Conservation (phyloP, 1,284 basidiomycete genomes). For the Chiua sp. region DNA sequence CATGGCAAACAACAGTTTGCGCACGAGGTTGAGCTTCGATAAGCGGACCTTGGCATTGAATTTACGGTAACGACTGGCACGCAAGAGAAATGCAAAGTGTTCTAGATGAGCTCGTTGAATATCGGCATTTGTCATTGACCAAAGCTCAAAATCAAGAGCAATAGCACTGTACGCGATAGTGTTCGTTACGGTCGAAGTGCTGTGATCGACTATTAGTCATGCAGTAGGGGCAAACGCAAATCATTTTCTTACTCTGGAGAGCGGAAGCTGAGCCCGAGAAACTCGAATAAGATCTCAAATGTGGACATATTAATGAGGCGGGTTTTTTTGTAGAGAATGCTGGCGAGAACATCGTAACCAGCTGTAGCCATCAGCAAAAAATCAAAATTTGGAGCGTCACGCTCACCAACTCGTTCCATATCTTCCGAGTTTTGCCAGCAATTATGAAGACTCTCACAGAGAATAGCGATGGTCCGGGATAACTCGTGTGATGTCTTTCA, state of each 20-base stretch:
- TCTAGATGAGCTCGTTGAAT: constrained; percentile 82
- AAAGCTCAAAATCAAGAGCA: constrained; percentile 90
- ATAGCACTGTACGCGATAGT: constrained; percentile 83
- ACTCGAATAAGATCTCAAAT: constrained; percentile 82
- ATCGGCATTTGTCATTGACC: constrained; percentile 72
- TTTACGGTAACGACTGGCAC: constrained; percentile 70
- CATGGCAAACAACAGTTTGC: constrained; percentile 83
- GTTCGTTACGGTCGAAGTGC: constrained; percentile 84
- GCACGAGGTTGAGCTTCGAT: constrained; percentile 72
- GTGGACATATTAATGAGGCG: constrained; percentile 78
- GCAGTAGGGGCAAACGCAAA: neutral
- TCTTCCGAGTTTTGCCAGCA: constrained; percentile 95
- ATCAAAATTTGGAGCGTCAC: neutral
- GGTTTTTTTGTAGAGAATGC: constrained; percentile 75
- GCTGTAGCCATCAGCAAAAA: constrained; percentile 49
- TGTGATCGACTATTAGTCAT: constrained; percentile 37
- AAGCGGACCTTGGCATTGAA: constrained; percentile 79
- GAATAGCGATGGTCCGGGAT: constrained; percentile 70
- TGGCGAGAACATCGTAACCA: constrained; percentile 87
- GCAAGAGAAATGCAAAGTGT: constrained; percentile 79
- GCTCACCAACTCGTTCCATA: constrained; percentile 83
- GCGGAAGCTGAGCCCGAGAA: constrained; percentile 83
- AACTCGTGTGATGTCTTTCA: constrained; percentile 74
- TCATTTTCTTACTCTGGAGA: constrained; percentile 70
- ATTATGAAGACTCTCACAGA: constrained; percentile 79